Conservation (phyloP, 805 yeast genomes). For the Schizosaccharomyces osmophilus region DNA sequence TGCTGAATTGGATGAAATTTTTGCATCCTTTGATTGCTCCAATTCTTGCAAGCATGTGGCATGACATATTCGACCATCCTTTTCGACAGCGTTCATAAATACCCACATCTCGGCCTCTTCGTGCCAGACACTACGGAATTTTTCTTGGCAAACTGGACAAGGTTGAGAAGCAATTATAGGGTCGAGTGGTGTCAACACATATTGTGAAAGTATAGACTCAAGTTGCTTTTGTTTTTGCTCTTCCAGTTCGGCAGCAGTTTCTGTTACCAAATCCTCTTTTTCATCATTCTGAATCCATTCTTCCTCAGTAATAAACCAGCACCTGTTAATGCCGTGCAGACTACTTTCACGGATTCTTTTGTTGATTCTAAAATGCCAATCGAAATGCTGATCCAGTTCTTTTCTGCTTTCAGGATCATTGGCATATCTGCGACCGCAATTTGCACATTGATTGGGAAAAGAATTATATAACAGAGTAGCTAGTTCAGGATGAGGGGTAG, state of each 20-base stretch:
- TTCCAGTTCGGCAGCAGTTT: slow-evolving; percentile 4
- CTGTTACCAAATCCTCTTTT: slow-evolving; percentile 7
- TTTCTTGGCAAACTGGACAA: slow-evolving; percentile 54
- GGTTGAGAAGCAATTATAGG: slow-evolving; percentile 29
- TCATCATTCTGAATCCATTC: slow-evolving; percentile 21
- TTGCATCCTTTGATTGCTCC: background rate
- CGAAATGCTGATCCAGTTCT: slow-evolving; percentile 45
- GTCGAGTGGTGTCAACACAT: slow-evolving; percentile 43
- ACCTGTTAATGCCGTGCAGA: slow-evolving; percentile 34
- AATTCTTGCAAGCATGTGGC: slow-evolving; percentile 41
- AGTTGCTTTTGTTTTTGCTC: slow-evolving; percentile 6
- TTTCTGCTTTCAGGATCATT: slow-evolving; percentile 30
- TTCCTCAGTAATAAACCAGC: slow-evolving; percentile 53
- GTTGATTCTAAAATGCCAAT: slow-evolving; percentile 89
- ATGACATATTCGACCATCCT: slow-evolving; percentile 30
- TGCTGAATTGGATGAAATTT: background rate
- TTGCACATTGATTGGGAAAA: slow-evolving; percentile 59
- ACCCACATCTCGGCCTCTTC: slow-evolving; percentile 65
- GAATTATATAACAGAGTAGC: slow-evolving; percentile 25
- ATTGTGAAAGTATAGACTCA: slow-evolving; percentile 15
- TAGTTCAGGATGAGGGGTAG: slow-evolving; percentile 13
- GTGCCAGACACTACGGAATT: slow-evolving; percentile 36
- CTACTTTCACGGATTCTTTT: slow-evolving; percentile 35
- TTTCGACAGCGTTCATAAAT: slow-evolving; percentile 41
- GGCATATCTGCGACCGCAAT: slow-evolving; percentile 70